Base-by-base conservation (phyloP, 1,284 basidiomycete genomes). In the Cutaneotrichosporon mucoides region DNA sequence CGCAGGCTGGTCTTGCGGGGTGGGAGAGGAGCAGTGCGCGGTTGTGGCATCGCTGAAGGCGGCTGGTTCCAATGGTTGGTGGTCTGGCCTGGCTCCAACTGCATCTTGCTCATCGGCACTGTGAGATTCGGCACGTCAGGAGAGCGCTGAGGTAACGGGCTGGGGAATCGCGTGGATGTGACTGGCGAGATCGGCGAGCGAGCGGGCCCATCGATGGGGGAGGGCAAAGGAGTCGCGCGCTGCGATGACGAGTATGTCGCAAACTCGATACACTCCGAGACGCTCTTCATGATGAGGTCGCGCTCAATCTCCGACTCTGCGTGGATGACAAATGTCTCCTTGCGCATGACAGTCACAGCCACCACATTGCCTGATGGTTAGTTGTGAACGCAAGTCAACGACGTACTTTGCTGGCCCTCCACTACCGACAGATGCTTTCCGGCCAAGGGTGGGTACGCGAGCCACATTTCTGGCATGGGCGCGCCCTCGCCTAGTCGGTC, bases 401-500 rank as follows among this genome's bases (percentile, higher is more conserved):
- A 16, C 44, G 24, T 24, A 72, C 72, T 69, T 55, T 77, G 75
- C 59, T 82, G 79, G 5, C 86, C 80, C 68, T 86, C 87, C 34
- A 79, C 81, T n/a, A 88, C 85, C 65, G 84, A 83, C 56, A 98
- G 81, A 70, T 97, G 92, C 75, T 97, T 98, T 5, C 93, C 94
- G 7, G 96, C 89, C 53, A 99, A 80, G 3, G 96, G 96, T 16
- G 96, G 96, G 79, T 96, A 99, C 64, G 89, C 85, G 54, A 99
- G 80, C 87, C 88, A 92, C 87, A 96, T 90, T 72, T 97, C 92
- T 6, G 87, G 83, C 56, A 85, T 86, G 5, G 80, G 79, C 7
- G 79, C 84, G 48, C 79, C 75, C 55, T 75, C 71, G 16, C 70
- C 75, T 1, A 81, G 73, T 12, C 77, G 65, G 48, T 72, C 69